These are phyloP conservation scores for Malbranchea cinnamomea DNA, from an alignment of 2,329 filamentous ascomycete genomes.

Conservation along the genomic window DNA sequence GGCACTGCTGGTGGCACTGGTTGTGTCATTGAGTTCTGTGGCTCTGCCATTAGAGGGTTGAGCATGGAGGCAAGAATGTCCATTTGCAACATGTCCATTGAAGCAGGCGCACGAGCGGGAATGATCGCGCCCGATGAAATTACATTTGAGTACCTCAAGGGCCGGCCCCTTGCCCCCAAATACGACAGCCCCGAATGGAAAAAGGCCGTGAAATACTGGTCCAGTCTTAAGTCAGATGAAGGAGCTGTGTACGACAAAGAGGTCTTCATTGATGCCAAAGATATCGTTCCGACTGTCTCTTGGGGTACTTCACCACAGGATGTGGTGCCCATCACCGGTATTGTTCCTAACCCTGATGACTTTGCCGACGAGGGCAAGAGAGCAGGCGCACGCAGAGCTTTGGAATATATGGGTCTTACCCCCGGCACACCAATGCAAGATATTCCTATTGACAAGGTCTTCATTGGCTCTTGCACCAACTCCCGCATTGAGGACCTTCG, in stretches of 20 bases:
- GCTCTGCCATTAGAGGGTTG: slow-evolving; percentile 73
- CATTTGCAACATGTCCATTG: slow-evolving; percentile 99
- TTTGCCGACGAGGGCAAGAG: slow-evolving; percentile 72
- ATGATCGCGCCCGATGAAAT: slow-evolving; percentile 93
- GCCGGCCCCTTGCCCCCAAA: slow-evolving; percentile 73
- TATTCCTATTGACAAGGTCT: slow-evolving; percentile 86
- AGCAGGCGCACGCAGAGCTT: slow-evolving; percentile 59
- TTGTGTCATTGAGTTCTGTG: slow-evolving; percentile 92
- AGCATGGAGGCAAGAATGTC: slow-evolving; percentile 99
- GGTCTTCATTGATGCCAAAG: slow-evolving; percentile 78
- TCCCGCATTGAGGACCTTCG: slow-evolving; percentile 91
- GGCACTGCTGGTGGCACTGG: slow-evolving; percentile 92
- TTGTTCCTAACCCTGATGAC: slow-evolving; percentile 79
- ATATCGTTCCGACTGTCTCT: slow-evolving; percentile 83
- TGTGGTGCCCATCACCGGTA: slow-evolving; percentile 81
- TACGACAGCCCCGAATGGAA: slow-evolving; percentile 78
- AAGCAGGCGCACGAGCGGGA: slow-evolving; percentile 84
- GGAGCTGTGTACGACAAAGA: slow-evolving; percentile 81
- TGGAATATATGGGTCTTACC: slow-evolving; percentile 92
- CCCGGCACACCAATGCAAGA: slow-evolving; percentile 83
- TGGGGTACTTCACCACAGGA: slow-evolving; percentile 98
- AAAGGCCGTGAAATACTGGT: slow-evolving; percentile 78
- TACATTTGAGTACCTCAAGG: slow-evolving; percentile 92
- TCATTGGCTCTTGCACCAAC: slow-evolving; percentile 97
- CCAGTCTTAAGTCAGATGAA: slow-evolving; percentile 67